phyloP scores from a whole-genome alignment of 2,329 filamentous ascomycete species.

The Tolypocladium inflatum region DNA sequence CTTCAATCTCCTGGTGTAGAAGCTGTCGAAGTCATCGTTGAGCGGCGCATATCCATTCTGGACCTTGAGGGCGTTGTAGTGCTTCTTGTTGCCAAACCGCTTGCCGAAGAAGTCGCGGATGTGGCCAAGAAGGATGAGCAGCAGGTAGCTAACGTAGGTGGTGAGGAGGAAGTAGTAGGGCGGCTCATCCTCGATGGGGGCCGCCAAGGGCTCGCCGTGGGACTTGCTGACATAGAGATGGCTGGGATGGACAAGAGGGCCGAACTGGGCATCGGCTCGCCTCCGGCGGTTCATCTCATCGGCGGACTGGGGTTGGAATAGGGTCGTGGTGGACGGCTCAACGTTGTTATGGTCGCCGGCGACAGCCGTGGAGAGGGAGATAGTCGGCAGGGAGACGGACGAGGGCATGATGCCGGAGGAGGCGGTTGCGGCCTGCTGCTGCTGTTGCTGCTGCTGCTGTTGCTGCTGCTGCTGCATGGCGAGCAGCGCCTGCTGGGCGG shows the following conservation, averaged over 20 bases:
- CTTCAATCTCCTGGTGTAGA: slow-evolving; percentile 90
- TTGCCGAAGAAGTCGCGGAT: slow-evolving; percentile 97
- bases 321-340: slow-evolving; percentile 63
- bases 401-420: slow-evolving; percentile 60
- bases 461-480: slow-evolving; percentile 49
- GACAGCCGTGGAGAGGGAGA: slow-evolving; percentile 81
- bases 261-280: slow-evolving; percentile 82
- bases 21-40: slow-evolving; percentile 98
- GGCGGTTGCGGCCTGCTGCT: slow-evolving; percentile 25
- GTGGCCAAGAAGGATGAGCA: slow-evolving; percentile 91
- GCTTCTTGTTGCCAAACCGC: slow-evolving; percentile 74
- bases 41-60: slow-evolving; percentile 87
- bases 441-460: slow-evolving; percentile 15
- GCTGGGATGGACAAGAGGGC: slow-evolving; percentile 66
- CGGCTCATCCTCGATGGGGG: slow-evolving; percentile 87
- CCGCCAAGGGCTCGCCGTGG: slow-evolving; percentile 67
- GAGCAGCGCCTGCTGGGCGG: slow-evolving; percentile 58
- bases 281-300: slow-evolving; percentile 69
- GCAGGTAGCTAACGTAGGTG: slow-evolving; percentile 95
- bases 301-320: slow-evolving; percentile 83
- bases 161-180: slow-evolving; percentile 96
- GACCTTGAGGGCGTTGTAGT: slow-evolving; percentile 72
- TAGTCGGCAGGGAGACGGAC: slow-evolving; percentile 74
- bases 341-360: slow-evolving; percentile 62
- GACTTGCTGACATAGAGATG: slow-evolving; percentile 89